Evolutionary conservation across 2,329 filamentous ascomycete genomes (phyloP).

Genomic region (Gaeumannomyces tritici): DNA sequence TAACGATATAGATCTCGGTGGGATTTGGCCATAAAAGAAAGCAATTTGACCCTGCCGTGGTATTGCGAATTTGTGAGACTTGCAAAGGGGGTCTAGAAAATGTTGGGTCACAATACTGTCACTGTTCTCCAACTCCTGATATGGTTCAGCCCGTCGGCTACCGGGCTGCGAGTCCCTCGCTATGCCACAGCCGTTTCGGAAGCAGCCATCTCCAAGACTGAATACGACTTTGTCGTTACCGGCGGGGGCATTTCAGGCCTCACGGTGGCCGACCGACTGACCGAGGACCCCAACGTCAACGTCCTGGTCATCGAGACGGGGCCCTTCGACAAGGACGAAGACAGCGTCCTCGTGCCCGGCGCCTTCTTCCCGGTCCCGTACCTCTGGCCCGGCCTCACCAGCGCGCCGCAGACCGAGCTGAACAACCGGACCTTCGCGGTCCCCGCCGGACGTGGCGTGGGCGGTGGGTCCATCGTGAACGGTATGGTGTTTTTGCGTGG

Average conservation of each 20-base stretch:
- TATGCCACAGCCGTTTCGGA: no score
- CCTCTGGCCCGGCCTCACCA: slow-evolving; percentile 14
- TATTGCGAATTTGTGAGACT: no score
- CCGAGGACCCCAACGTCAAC: slow-evolving; percentile 20
- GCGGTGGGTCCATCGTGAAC: slow-evolving; percentile 50
- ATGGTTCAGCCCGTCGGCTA: no score
- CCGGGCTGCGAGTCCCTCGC: no score
- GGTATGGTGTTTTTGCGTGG: slow-evolving; percentile 32
- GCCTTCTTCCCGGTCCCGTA: slow-evolving; percentile 17
- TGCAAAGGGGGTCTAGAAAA: no score
- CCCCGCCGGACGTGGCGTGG: slow-evolving; percentile 34
- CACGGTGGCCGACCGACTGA: slow-evolving; percentile 1
- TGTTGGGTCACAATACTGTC: no score
- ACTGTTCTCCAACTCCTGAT: no score
- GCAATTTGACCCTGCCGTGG: no score
- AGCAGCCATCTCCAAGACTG: no score
- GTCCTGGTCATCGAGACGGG: slow-evolving; percentile 8
- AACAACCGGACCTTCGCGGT: slow-evolving; percentile 20
- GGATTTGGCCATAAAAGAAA: no score
- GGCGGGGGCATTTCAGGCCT: not conserved
- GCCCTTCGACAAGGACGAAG: slow-evolving; percentile 12
- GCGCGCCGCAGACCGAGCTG: slow-evolving; percentile 21
- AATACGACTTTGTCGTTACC: slow-evolving; percentile 3
- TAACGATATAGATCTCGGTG: no score
- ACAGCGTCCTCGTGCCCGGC: slow-evolving; percentile 19